Base-by-base conservation (phyloP, 2,329 filamentous ascomycete species). In the Scedosporium apiospermum region DNA sequence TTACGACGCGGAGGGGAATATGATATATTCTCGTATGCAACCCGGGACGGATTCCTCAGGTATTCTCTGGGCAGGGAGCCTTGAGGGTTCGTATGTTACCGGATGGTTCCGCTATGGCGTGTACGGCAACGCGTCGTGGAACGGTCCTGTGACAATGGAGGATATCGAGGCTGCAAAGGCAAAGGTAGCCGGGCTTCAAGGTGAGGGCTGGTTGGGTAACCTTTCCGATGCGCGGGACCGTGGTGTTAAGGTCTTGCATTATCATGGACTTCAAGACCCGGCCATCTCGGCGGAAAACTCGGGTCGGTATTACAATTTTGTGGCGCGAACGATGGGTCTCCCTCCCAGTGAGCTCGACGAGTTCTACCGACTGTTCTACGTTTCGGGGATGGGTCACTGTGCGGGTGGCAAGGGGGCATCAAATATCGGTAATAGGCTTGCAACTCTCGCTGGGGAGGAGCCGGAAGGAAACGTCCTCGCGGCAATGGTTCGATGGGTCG, bases 321-420 rank as follows among this genome's bases (percentile, higher is more conserved):
- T 71, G 27, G 57, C 65, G 1, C 60, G 63, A 38, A 65, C 16
- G 14, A 64, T 67, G 70, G 49, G 71, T 70, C 21, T 69, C 71
- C 66, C 3, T 18, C 69, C 38, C 2, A 58, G 34, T 0, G 66
- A 70, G 14, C 58, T 79, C 21, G 80, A 78, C 2, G 75, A 79
- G 9, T 81, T 81, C 68, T 86, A 81, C 69, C 70, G 74, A 0
- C 78, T 79, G 66, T 84, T 84, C 67, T 73, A 72, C 21, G 75
- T 85, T n/a, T 80, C 81, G 0, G 82, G 82, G 0, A 80, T 83
- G 78, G 71, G 71, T 16, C 81, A 84, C 70, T 84, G 81, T 68
- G 65, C 64, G 38, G 76, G 76, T 3, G 82, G 82, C 6, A 71
- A 70, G 1, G 80, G 81, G 1, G 80, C 80, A 0, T 74, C 69